Base-by-base conservation (phyloP, 2,329 filamentous ascomycete species). In the Pyrenophora graminea region DNA sequence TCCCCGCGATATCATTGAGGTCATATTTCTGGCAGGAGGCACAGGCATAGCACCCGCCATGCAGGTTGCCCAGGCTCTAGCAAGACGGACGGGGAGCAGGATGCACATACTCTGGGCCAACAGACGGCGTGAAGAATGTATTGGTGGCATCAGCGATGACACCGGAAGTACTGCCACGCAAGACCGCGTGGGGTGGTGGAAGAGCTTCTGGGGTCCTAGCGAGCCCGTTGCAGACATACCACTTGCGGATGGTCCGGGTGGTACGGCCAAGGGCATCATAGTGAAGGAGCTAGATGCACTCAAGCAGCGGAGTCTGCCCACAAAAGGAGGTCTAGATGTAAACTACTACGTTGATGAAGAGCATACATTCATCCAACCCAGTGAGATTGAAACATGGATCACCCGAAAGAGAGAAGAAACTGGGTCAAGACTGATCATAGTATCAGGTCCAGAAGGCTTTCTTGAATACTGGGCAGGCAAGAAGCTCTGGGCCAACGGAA, bases 381-480 rank as follows among this genome's bases (percentile, higher is more conserved):
- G 62, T 6, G 67, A 76, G 27, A 67, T 80, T 6, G 64, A 60
- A 32, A 64, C 63, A 45, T 59, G 53, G 30, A 53, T 69, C 33
- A 45, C 49, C n/a, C 52, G 58, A 21, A 45, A 51, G 19, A 48
- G 53, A 32, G 47, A 62, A 30, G 62, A 64, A 9, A 64, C 74
- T 1, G 80, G 82, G 1, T 83, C 81, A 56, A 86, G 85, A 53
- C 70, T 96, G 17, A 77, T 97, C n/a, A 79, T 96, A 48, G 83
- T 97, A 1, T 96, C 91, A 0, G 94, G 94, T 0, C 93, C 94
- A 0, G 90, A 96, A 46, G 93, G 94, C 0, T 97, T 97, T 74
- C 82, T 97, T 33, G 82, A 83, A 37, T 82, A 88, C 58, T 90
- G 89, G 74, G 90, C 91, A 2, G 93, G 94, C 1, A 79, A 85